A percentile compares a stretch with the other conserved stretches of the same genome.
These are phyloP conservation scores for Boletus vermiculosoides DNA, from an alignment of 768 basidiomycete species.

Conservation along the genomic window DNA sequence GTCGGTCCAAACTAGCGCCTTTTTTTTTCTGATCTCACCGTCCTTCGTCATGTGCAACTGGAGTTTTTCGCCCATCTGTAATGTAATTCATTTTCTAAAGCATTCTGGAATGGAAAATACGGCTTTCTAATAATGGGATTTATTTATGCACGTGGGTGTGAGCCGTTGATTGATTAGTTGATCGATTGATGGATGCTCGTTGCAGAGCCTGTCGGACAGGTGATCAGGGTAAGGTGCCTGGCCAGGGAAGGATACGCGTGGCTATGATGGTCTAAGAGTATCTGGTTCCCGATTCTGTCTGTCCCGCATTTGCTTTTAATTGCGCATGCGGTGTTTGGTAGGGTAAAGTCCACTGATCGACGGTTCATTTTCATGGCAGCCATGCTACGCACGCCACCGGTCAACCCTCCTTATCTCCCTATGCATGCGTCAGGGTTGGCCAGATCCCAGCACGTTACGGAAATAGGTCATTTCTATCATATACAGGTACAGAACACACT, in stretches of 20 bases:
- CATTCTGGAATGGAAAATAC: background rate
- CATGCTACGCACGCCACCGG: too few species aligned
- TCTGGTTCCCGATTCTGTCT: background rate
- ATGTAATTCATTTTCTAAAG: background rate
- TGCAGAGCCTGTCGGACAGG: background rate
- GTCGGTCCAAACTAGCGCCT: slow-evolving; percentile 16
- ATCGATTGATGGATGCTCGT: background rate
- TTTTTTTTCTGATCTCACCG: too few species aligned
- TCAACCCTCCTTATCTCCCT: too few species aligned
- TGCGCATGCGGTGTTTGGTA: too few species aligned
- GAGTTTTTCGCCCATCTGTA: background rate
- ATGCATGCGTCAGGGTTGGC: background rate
- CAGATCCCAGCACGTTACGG: too few species aligned
- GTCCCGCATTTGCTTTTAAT: background rate
- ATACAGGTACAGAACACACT: background rate
- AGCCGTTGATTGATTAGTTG: background rate
- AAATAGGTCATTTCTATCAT: background rate
- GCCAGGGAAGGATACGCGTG: background rate
- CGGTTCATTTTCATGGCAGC: too few species aligned
- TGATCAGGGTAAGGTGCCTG: background rate
- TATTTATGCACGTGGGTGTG: background rate
- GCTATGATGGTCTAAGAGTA: background rate
- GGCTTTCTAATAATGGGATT: background rate
- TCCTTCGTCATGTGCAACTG: too few species aligned
- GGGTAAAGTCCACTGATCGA: too few species aligned